Evolutionary conservation across 306 rosid genomes (phyloP).

Genomic region (Crataegus laevigata): DNA sequence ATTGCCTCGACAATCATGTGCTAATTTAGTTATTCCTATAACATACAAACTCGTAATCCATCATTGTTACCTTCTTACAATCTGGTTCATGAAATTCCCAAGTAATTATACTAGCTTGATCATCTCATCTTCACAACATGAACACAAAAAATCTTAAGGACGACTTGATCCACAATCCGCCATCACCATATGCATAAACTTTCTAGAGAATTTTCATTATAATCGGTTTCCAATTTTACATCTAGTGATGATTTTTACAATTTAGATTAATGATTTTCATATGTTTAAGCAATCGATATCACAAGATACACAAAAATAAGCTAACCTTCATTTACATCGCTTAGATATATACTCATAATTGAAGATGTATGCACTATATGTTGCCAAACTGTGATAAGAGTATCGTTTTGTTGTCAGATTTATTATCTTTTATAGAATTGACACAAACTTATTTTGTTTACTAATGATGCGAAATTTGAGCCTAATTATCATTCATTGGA

Average conservation of each 20-base stretch:
- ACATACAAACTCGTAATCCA: not conserved
- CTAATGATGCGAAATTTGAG: not conserved
- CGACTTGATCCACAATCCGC: not conserved
- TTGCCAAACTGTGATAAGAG: too few relatives aligned
- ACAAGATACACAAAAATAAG: not conserved
- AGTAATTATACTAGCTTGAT: not conserved
- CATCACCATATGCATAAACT: not conserved
- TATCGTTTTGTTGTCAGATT: not conserved
- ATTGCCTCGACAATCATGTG: not conserved
- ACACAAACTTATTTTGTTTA: not conserved
- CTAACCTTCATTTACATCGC: not conserved
- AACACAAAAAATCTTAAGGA: not conserved
- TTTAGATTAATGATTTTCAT: too few relatives aligned
- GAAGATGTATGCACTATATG: not conserved
- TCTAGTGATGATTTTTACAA: not conserved
- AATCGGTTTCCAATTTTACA: not conserved
- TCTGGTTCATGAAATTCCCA: not conserved
- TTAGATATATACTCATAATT: not conserved
- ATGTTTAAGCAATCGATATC: not conserved
- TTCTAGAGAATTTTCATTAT: not conserved
- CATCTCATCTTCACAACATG: not conserved
- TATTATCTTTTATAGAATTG: not conserved
- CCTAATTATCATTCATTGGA: not conserved
- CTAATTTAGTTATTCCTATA: not conserved
- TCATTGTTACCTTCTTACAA: not conserved